phyloP scores from a whole-genome alignment of 257 asterid species.

The Plantago elongata region DNA sequence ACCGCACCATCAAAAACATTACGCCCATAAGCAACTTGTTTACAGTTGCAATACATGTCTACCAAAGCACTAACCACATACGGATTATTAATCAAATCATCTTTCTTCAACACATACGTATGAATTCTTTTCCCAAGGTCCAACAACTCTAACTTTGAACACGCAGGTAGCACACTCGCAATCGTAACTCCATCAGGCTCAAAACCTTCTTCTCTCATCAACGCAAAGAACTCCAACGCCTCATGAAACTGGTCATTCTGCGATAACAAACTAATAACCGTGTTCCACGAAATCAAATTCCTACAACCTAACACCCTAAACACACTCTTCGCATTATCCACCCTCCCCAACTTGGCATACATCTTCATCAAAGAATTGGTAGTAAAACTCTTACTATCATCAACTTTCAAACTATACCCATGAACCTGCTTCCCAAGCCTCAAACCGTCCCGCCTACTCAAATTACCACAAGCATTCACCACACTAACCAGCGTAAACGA shows the following conservation, averaged over 20 bases:
- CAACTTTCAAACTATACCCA: constrained; percentile 52
- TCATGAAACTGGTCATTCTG: constrained; percentile 55
- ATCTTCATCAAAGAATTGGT: constrained; percentile 73
- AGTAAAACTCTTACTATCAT: constrained; percentile 58
- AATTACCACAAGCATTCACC: constrained; percentile 73
- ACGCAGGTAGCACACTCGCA: constrained; percentile 81
- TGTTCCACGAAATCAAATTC: constrained; percentile 86
- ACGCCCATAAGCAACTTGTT: constrained; percentile 48
- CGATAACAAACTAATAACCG: constrained; percentile 51
- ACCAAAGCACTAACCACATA: constrained; percentile 78
- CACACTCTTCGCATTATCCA: constrained; percentile 46
- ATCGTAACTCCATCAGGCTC: constrained; percentile 77
- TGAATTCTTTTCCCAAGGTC: constrained; percentile 67
- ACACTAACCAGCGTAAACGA: constrained; percentile 75
- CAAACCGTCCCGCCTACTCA: constrained; percentile 44
- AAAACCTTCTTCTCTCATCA: constrained; percentile 53
- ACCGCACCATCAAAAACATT: constrained; percentile 48
- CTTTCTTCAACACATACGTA: constrained; percentile 59
- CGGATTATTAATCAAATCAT: constrained; percentile 48
- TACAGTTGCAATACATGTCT: constrained; percentile 92
- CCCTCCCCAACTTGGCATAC: constrained; percentile 74
- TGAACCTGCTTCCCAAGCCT: constrained; percentile 81
- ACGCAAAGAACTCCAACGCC: constrained; percentile 51
- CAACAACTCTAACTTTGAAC: constrained; percentile 74
- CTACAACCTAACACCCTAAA: constrained; percentile 45